phyloP scores from a whole-genome alignment of 805 yeast genomes.

The Metschnikowia dekortorum region DNA sequence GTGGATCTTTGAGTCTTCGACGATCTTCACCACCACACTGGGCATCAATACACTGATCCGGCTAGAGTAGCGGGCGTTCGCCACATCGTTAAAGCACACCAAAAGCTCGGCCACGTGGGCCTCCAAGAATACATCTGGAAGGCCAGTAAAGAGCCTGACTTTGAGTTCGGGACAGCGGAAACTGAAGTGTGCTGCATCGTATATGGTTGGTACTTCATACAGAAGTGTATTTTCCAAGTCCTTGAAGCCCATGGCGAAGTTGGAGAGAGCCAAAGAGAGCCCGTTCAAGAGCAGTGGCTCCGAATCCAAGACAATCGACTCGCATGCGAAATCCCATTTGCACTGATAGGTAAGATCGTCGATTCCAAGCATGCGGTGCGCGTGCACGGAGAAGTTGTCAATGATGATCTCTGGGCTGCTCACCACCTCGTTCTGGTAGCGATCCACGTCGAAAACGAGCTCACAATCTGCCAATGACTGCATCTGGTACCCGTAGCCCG shows the following conservation, averaged over 20 bases:
- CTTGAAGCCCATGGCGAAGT: slow-evolving; percentile 57
- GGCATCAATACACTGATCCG: slow-evolving; percentile 51
- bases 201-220: slow-evolving; percentile 49
- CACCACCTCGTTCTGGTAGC: slow-evolving; percentile 15
- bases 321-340: slow-evolving; percentile 81
- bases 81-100: slow-evolving; percentile 60
- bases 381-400: slow-evolving; percentile 65
- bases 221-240: slow-evolving; percentile 76
- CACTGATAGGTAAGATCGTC: slow-evolving; percentile 82
- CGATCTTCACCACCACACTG: slow-evolving; percentile 31
- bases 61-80: slow-evolving; percentile 60
- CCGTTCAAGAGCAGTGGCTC: slow-evolving; percentile 43
- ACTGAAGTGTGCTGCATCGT: slow-evolving; percentile 66
- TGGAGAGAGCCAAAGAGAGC: slow-evolving; percentile 37
- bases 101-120: slow-evolving; percentile 21
- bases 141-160: slow-evolving; percentile 37
- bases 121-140: slow-evolving; percentile 10
- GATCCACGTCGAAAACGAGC: slow-evolving; percentile 22
- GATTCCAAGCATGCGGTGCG: slow-evolving; percentile 89
- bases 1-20: slow-evolving; percentile 19
- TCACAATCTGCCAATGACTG: slow-evolving; percentile 20
- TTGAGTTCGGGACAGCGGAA: slow-evolving; percentile 48
- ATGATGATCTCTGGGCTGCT: slow-evolving; percentile 44
- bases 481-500: slow-evolving; percentile 33
- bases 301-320: slow-evolving; percentile 52